phyloP scores from a whole-genome alignment of 78 protist genomes.

The Chrysochromulina tobinii region DNA sequence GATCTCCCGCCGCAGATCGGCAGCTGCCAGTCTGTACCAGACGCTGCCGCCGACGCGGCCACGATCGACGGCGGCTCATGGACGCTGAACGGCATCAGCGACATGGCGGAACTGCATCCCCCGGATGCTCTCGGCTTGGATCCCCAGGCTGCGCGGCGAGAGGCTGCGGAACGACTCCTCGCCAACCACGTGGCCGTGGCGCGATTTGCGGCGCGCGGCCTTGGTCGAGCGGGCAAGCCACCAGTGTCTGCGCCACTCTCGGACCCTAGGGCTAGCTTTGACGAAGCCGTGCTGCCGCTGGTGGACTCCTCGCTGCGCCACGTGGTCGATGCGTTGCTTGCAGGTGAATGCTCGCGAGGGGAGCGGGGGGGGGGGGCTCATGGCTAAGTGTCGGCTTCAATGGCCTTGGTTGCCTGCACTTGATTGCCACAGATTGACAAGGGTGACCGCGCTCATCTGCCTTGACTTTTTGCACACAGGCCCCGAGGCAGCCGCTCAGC shows the following conservation, averaged over 20 bases:
- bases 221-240: not conserved
- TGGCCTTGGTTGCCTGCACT: too few relatives aligned
- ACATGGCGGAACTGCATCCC: not conserved
- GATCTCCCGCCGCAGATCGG: not conserved
- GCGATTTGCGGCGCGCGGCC: not conserved
- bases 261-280: not conserved
- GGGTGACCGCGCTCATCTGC: too few relatives aligned
- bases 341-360: not conserved
- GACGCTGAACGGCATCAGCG: not conserved
- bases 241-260: not conserved
- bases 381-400: not conserved
- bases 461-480: not conserved
- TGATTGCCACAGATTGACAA: too few relatives aligned
- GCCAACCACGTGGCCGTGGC: not conserved
- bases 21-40: not conserved
- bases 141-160: not conserved
- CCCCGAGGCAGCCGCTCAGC: not conserved
- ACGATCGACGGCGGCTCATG: not conserved
- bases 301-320: not conserved
- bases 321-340: not conserved
- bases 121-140: too few relatives aligned
- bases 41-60: not conserved
- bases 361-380: not conserved
- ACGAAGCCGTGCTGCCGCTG: not conserved
- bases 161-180: constrained; percentile 8